Conservation (phyloP, 2,329 filamentous ascomycete species). For the Fusarium verticillioides region DNA sequence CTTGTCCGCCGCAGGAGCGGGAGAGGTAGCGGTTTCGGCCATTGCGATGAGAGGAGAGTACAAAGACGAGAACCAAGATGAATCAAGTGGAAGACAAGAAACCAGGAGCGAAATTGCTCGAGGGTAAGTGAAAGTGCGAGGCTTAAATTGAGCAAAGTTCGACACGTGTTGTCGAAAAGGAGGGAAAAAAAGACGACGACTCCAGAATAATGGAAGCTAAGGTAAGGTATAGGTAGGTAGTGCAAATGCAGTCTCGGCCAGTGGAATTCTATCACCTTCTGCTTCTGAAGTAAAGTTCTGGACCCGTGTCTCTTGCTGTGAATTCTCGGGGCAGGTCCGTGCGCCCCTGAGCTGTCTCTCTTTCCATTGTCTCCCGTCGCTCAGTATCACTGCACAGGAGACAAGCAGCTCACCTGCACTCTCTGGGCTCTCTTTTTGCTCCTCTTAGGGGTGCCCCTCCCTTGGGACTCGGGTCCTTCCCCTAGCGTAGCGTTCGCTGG, state of each 20-base stretch:
- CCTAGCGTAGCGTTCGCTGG: slow-evolving; percentile 37
- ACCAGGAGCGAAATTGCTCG: slow-evolving; percentile 36
- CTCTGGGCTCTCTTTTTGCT: slow-evolving; percentile 13
- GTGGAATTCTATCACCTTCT: slow-evolving; percentile 44
- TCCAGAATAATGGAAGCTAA: slow-evolving; percentile 18
- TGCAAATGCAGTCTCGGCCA: background rate
- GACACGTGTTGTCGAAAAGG: slow-evolving; percentile 36
- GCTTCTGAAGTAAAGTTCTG: slow-evolving; percentile 29
- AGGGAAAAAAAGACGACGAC: slow-evolving; percentile 30
- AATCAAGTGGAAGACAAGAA: slow-evolving; percentile 27
- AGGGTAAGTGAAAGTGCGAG: slow-evolving; percentile 15
- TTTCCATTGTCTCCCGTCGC: background rate
- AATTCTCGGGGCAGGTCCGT: slow-evolving; percentile 42
- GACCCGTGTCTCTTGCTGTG: slow-evolving; percentile 41
- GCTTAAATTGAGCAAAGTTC: slow-evolving; percentile 10
- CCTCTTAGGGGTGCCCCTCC: slow-evolving; percentile 23
- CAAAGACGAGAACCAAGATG: slow-evolving; percentile 10
- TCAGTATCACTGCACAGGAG: background rate
- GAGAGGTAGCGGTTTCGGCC: slow-evolving; percentile 59
- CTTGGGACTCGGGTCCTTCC: slow-evolving; percentile 37
- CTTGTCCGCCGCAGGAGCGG: slow-evolving; percentile 52
- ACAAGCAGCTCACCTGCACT: background rate
- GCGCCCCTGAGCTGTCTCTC: slow-evolving; percentile 31
- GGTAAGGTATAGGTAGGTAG: slow-evolving; percentile 17
- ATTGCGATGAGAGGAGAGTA: slow-evolving; percentile 50